These are phyloP conservation scores for Nothomitra cinnamomea DNA, from an alignment of 2,329 filamentous ascomycete genomes.

Conservation along the genomic window DNA sequence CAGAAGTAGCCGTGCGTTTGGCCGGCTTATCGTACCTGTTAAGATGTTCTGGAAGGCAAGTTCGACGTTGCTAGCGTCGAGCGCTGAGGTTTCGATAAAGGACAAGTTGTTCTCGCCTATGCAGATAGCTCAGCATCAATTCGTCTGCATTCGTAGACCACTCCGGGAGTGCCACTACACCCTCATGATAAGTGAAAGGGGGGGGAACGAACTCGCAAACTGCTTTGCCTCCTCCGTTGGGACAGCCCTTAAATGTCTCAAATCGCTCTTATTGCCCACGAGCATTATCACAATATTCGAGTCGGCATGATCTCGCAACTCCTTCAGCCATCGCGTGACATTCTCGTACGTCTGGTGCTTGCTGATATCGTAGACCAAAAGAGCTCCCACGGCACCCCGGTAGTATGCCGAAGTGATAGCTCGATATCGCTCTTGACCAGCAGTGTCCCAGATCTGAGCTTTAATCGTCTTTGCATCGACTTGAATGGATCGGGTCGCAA, in stretches of 20 bases:
- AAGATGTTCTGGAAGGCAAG: constrained; percentile 99
- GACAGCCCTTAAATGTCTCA: constrained; percentile 91
- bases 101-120: constrained; percentile 92
- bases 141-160: not conserved
- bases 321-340: constrained; percentile 97
- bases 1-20: not conserved
- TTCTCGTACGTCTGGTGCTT: constrained; percentile 99
- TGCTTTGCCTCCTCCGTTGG: constrained; percentile 95
- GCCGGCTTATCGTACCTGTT: constrained; percentile 49
- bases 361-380: constrained; percentile 98
- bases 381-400: constrained; percentile 86
- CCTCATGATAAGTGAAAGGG: constrained; percentile 5
- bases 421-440: constrained; percentile 95
- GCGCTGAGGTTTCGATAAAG: constrained; percentile 97
- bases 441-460: constrained; percentile 99
- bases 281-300: constrained; percentile 99
- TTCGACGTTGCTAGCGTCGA: constrained; percentile 98
- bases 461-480: constrained; percentile 99
- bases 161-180: no score
- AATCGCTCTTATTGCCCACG: constrained; percentile 99
- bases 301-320: constrained; percentile 92
- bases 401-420: constrained; percentile 99
- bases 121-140: constrained; percentile 15
- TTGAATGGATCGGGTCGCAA: constrained; percentile 95
- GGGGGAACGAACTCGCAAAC: constrained; percentile 62